Base-by-base conservation (phyloP, 192 early-diverging fungal genomes). In the Gaertneriomyces semiglobifer region DNA sequence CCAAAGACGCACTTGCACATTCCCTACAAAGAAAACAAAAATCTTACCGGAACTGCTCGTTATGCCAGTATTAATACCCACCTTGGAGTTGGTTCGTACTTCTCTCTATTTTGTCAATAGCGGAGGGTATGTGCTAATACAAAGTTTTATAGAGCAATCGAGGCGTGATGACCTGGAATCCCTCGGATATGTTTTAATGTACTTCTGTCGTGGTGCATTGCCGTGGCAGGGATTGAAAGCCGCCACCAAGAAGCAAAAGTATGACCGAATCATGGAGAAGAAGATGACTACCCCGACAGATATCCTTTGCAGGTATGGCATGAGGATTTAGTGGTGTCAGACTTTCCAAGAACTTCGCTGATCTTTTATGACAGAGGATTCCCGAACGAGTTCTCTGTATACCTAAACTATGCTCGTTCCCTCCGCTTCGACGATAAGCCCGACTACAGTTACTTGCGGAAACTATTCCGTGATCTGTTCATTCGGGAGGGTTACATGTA, bases 251-350 rank as follows among this genome's bases (percentile, higher is more conserved):
- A 86, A 86, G 69, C 83, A 86, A 71, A 86, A 86, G 69, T 86
- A 86, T 66, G 84, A 86, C 66, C 68, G 83, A 12, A 86, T 86
- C 60, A 86, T 86, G 85, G 85, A 86, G 69, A 86, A 86, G 79
- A 86, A 86, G 65, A 86, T 86, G 85, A 86, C 83, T 11, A 86
- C 85, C 6, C 81, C 83, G 7, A 82, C 84, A 3, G 85, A 86
- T 47, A 69, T 80, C 19, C 66, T 86, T 11, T 81, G 79, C 73
- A 55, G 74, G 79, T 81, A 50, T 14, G 65, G 20, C 12, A 44
- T 52, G 6, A 20, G 7, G 11, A 58, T 12, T 33, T 14, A 1
- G 3, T 44, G 50, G 6, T 25, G 7, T 43, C 41, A 12, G 14
- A 2, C 25, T 33, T 33, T 2, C 25, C 25, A 0, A 33, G 2